Base-by-base conservation (phyloP, 768 basidiomycete genomes). In the Lactifluus echinatus region DNA sequence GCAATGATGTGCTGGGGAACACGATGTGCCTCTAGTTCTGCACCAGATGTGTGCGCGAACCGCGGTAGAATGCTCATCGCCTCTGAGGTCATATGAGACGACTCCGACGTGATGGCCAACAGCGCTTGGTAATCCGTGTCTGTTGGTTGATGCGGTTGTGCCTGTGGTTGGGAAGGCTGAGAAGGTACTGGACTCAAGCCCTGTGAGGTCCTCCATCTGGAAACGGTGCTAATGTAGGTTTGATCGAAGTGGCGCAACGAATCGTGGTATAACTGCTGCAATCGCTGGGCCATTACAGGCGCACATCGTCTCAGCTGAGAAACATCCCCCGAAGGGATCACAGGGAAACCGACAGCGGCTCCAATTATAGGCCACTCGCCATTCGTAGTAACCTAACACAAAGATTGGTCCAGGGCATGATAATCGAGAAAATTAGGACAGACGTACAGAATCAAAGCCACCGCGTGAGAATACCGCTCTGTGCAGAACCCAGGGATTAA, bases 51-150 rank as follows among this genome's bases (percentile, higher is more conserved):
- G 44, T 59, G 53, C 2, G 58, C 54, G 12, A 59, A 59, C n/a
- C 58, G 58, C 7, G 58, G 57, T 6, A 59, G n/a, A 17, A 59
- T 54, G 48, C 58, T 39, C 58, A 59, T 59, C 28, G 28, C 36
- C 1, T 55, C 34, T 12, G 48, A 1, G 15, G 42, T n/a, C 42
- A 40, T 55, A 14, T n/a, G 2, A 49, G 58, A 3, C 12, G 53
- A 12, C 21, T 55, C 53, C n/a, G 48, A 33, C 6, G 42, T 26
- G 40, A 55, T 50, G 23, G 36, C 28, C 40, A 53, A 50, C n/a
- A 59, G 53, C 3, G 53, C 46, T 21, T 59, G 52, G 40, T 59
- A 59, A 33, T 59, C 57, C 12, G 57, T 42, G 7, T 59, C 57
- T 17, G 57, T 54, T 15, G 53, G 57, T 39, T 54, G 57, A 14